Evolutionary conservation across 1,284 basidiomycete species (phyloP).

Genomic region (Stygiomarasmius scandens): DNA sequence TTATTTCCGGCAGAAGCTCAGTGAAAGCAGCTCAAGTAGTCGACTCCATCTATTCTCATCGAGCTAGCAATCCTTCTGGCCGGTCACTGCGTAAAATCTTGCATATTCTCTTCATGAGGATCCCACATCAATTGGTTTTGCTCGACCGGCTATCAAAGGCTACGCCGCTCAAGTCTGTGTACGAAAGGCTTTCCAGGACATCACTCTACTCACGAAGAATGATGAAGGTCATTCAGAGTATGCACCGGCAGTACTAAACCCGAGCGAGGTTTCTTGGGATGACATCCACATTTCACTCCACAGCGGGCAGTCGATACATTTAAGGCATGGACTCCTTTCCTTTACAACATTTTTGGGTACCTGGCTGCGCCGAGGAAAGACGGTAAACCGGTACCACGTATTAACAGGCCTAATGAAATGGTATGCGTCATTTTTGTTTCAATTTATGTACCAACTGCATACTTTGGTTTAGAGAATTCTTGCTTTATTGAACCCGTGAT

Average conservation of each 20-base stretch:
- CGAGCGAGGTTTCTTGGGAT: background rate
- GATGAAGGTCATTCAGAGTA: background rate
- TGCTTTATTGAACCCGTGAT: background rate
- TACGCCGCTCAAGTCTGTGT: background rate
- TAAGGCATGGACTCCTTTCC: background rate
- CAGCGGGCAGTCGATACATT: background rate
- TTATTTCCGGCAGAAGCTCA: background rate
- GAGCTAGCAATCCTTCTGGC: background rate
- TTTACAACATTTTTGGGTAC: background rate
- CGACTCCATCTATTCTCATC: slow-evolving; percentile 3
- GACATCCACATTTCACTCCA: background rate
- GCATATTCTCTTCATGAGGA: background rate
- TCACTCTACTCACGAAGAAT: background rate
- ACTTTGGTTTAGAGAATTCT: background rate
- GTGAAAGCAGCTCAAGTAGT: background rate
- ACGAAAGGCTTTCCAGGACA: background rate
- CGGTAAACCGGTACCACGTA: background rate
- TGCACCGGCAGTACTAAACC: background rate
- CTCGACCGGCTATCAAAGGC: background rate
- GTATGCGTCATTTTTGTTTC: background rate
- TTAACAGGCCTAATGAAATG: background rate
- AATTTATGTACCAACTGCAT: too few relatives aligned
- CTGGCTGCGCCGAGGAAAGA: background rate
- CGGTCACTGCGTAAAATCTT: background rate
- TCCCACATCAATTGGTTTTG: background rate